Evolutionary conservation across 768 basidiomycete genomes (phyloP), one percentile per base, ranked within the genome.

Genomic region (Hysterangium stoloniferum): DNA sequence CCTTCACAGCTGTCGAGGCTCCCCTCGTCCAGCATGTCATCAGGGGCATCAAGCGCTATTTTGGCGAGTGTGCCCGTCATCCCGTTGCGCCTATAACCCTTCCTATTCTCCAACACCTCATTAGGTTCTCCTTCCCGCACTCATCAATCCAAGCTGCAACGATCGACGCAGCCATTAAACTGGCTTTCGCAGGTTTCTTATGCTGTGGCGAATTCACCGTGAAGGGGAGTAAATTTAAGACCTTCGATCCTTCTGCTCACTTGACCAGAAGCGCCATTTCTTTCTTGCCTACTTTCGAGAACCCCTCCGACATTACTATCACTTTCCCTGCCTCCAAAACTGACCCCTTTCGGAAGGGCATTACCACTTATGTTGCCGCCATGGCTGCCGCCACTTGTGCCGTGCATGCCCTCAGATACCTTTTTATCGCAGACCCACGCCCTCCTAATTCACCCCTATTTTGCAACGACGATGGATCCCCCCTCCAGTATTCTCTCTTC

Each of bases 261-360:
- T 58, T 68, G 17, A 52, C 62, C 19, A 53, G 61, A 13, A 35
- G 52, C 17, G 54, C 52, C n/a, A 49, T 68, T 24, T 41, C 53
- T 15, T 68, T 68, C 54, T 19, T 62, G 22, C 65, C 65, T 8
- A 52, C 52, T 24, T 40, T 63, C 12, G 52, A 59, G 1, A 36
- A 54, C 15, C 54, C 64, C 34, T 24, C 22, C 42, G 11, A 44
- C 17, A n/a, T 64, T 20, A 32, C 37, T n/a, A 57, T 68, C 28
- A 56, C 57, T 8, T 56, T 71, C 1, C 66, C 67, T 4, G 52
- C 59, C 2, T 69, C 68, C 2, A 71, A 71, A 45, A 69, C 68
- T 6, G 66, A 69, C 57, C 67, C 66, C 2, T 71, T 70, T 48
- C 56, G 65, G 4, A 55, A 55, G 28, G 61, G 64, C 1, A 54